Evolutionary conservation across 495 filamentous ascomycete species (phyloP).

Genomic region (Hypoxylon perforatum): DNA sequence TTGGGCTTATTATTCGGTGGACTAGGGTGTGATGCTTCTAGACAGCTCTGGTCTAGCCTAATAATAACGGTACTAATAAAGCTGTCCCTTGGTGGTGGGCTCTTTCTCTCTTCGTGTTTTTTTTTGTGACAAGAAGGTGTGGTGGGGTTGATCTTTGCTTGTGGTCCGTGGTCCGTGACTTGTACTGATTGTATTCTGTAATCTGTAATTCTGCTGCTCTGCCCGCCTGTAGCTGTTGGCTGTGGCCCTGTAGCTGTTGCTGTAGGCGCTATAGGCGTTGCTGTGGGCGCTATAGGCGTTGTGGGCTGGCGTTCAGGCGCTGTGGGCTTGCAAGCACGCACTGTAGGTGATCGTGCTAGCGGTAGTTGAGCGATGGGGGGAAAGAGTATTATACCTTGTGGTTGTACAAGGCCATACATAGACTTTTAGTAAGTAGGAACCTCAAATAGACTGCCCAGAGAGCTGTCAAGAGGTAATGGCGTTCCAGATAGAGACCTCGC

Average conservation of each 20-base stretch:
- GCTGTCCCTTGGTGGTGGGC: conserved; percentile 35
- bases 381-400: conserved; percentile 30
- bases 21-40: conserved; percentile 30
- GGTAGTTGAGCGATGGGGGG: conserved; percentile 3
- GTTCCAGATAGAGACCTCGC: conserved; percentile 36
- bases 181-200: too few species aligned
- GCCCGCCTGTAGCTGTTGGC: background rate
- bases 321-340: background rate
- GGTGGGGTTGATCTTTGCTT: conserved; percentile 32
- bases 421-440: conserved; percentile 5
- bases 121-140: conserved; percentile 24
- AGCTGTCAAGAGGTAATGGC: conserved; percentile 12
- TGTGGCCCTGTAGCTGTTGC: too few species aligned
- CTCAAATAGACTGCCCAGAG: conserved; percentile 24
- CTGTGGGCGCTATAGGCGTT: conserved; percentile 15
- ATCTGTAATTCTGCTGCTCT: background rate
- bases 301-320: conserved; percentile 1
- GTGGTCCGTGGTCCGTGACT: conserved; percentile 23
- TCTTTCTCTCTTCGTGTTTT: background rate
- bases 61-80: conserved; percentile 35
- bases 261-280: conserved; percentile 8
- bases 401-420: conserved; percentile 27
- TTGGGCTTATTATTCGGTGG: conserved; percentile 17
- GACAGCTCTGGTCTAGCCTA: conserved; percentile 40
- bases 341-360: background rate